A percentile compares a stretch with the other conserved stretches of the same genome.
phyloP scores from a whole-genome alignment of 495 filamentous ascomycete genomes.

The Amphirosellinia nigrospora region DNA sequence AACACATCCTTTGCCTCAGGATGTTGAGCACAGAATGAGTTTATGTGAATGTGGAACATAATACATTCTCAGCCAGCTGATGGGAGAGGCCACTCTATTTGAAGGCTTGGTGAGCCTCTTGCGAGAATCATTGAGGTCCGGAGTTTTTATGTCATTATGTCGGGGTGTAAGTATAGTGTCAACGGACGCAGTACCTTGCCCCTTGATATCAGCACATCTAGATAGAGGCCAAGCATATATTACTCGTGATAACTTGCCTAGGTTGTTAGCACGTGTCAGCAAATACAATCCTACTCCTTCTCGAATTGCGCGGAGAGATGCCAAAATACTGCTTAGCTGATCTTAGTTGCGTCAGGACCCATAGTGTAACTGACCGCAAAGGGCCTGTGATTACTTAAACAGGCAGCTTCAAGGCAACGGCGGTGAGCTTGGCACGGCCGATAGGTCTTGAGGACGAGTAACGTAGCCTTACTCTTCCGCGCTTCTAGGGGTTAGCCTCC shows the following conservation, averaged over 20 bases:
- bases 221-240: neutral
- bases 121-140: neutral
- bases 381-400: neutral
- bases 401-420: neutral
- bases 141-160: neutral
- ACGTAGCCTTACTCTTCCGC: neutral
- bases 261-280: neutral
- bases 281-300: neutral
- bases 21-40: neutral
- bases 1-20: too few species aligned
- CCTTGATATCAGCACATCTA: neutral
- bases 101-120: neutral
- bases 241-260: neutral
- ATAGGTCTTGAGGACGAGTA: neutral
- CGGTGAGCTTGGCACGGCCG: neutral
- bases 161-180: too few species aligned
- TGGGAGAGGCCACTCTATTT: neutral
- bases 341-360: neutral
- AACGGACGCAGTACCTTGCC: neutral
- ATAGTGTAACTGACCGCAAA: neutral
- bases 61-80: neutral
- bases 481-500: neutral
- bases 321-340: neutral
- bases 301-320: neutral
- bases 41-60: neutral